Base-by-base conservation (phyloP, 2,329 filamentous ascomycete genomes). In the Fusarium sp. region DNA sequence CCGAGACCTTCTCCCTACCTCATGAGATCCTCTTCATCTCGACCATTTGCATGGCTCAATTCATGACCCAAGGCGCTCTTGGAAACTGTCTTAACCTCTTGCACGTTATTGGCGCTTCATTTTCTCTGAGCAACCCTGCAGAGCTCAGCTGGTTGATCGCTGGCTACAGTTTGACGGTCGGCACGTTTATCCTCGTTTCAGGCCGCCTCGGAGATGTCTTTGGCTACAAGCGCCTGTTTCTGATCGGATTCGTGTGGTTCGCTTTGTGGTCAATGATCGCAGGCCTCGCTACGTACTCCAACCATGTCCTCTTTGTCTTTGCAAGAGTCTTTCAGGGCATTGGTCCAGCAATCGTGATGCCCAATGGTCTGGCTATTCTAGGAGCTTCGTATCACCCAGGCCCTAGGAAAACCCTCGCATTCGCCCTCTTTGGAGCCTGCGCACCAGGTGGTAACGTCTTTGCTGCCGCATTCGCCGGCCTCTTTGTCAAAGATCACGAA, bases 291-390 rank as follows among this genome's bases (percentile, higher is more conserved):
- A 77, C 78, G 57, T 86, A 85, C 66, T 83, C 83, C 6, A 80
- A 79, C 62, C 80, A 79, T 62, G 80, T 84, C 2, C 80, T 88
- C 14, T 89, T 89, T 74, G 83, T 88, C 67, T 82, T 87, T 38
- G 83, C 84, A n/a, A 84, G 89, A 7, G 88, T 86, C 0, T 78
- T 91, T 4, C 89, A 91, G 70, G 89, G 90, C 0, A 86, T 92
- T 20, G 92, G 92, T 0, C 89, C 90, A 0, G 90, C 91, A 0
- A 83, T 93, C 37, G 82, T 87, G 13, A 82, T 93, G 27, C 92
- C 92, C 1, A 93, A 92, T 70, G 90, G 85, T 0, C 80, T 93
- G 24, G 91, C 90, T 3, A 84, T 94, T 14, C 80, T 93, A 0
- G 91, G 90, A 3, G 83, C 84, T 0, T 85, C 87, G 0, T 93